Evolutionary conservation across 2,329 filamentous ascomycete genomes (phyloP), one percentile per base, ranked within the genome.

Genomic region (Trichoderma endophyticum): DNA sequence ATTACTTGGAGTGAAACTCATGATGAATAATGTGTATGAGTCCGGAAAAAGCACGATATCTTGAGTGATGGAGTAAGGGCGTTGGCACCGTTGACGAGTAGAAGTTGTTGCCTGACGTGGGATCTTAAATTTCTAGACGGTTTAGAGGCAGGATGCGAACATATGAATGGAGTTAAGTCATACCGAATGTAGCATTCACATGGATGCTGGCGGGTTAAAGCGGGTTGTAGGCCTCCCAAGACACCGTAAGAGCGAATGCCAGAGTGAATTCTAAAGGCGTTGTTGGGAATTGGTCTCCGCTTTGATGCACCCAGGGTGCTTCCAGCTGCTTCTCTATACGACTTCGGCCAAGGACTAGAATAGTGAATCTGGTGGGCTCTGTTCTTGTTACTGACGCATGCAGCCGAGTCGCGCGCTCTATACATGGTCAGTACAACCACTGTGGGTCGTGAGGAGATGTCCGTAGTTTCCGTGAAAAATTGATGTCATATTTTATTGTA

Each of bases 71-170:
- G 8, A 18, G 2, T 39, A 18, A 39, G 6, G 6, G 15, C 14
- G 34, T 39, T 15, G 36, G 5, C 4, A 36, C 36, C 3, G 15
- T 43, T 43, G 36, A 8, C 15, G 3, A 7, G 36, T 43, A 2
- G 36, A n/a, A 43, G 36, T 2, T 43, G 39, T 9, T 43, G 15
- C 39, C 7, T 0, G 15, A n/a, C 7, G 39, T 43, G 26, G 2
- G 54, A 0, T 3, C 24, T 48, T 48, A 48, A 48, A 12, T 11
- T 48, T 51, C 9, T 11, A 8, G 43, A 0, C 0, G 9, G 2
- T 6, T 51, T 12, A 9, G 1, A 21, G 2, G 43, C 18, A 0
- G 43, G 0, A 12, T 12, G 12, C 4, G 0, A 3, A 21, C 21
- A 21, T 21, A 21, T 21, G 21, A 21, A 21, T 21, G 21, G 21